Base-by-base conservation (phyloP, 2,329 filamentous ascomycete species). In the Dactylonectria macrodidyma region DNA sequence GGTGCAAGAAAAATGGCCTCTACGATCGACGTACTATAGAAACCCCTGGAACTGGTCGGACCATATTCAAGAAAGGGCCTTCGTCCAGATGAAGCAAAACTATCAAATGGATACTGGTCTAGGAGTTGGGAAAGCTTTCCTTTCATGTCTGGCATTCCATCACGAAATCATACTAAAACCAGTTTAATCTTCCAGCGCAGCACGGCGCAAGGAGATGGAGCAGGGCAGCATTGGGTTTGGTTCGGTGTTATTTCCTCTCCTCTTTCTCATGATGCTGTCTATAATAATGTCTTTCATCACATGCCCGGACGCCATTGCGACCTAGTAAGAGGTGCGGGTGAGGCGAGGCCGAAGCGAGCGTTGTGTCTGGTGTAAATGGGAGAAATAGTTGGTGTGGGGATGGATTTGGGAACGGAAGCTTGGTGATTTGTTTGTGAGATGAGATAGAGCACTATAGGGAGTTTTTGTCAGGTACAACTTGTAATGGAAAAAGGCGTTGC, bases 171-270 rank as follows among this genome's bases (percentile, higher is more conserved):
- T 78, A 76, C 66, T 78, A 72, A 63, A 79, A 73, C 74, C 70
- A 75, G 74, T 78, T 76, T 78, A 76, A 77, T 77, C 77, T 78
- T 80, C 77, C 75, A 79, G 80, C 80, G 78, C 80, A 79, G 77
- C 78, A 80, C 75, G 78, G 80, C 80, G 81, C 79, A 79, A 68
- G 76, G 75, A 76, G 79, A 78, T 76, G 73, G 79, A 78, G 74
- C 72, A 77, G 77, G 79, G 74, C 75, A 79, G 78, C 80, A 80
- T 82, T 81, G 78, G 78, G 78, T 81, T 70, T 78, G 77, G 75
- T 78, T 75, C 71, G 76, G 73, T 77, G 66, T 77, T 78, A 73
- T 72, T 73, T 74, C 71, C 61, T 75, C 61, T 78, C 71, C 70
- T 78, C 74, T 75, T 73, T 75, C 68, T 75, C 72, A 74, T 70